Percentiles rank a stretch among this genome's conserved stretches.
These are phyloP conservation scores for Suillus americanus DNA, from an alignment of 768 basidiomycete genomes.

Conservation along the genomic window DNA sequence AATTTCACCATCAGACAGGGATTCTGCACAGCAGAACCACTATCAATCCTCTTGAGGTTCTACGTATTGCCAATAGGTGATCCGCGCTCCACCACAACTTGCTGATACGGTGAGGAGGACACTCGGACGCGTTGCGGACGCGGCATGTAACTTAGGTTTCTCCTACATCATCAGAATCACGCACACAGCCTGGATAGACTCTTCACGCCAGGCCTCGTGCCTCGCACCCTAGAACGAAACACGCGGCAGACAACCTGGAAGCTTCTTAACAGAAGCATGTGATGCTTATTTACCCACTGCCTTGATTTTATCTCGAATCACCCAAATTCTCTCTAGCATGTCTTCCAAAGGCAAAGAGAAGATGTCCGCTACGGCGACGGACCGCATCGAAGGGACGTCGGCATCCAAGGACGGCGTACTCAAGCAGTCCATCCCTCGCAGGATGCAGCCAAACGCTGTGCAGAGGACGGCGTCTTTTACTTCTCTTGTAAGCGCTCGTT, in stretches of 20 bases:
- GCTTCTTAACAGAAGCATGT: not conserved
- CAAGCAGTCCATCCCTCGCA: not conserved
- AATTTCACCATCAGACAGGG: not conserved
- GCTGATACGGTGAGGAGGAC: not conserved
- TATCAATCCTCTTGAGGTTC: not conserved
- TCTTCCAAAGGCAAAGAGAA: conserved; percentile 7
- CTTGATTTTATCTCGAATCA: conserved; percentile 1
- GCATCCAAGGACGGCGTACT: not conserved
- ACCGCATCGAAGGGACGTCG: not conserved
- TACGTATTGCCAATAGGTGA: not conserved
- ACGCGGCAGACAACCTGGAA: not conserved
- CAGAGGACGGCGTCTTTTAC: not conserved
- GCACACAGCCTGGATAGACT: not conserved
- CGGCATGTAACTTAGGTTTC: conserved; percentile 1
- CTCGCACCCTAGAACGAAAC: not conserved
- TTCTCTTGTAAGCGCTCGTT: conserved; percentile 3
- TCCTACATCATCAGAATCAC: not conserved
- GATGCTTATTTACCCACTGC: not conserved
- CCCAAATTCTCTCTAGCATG: conserved; percentile 1
- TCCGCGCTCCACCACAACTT: not conserved
- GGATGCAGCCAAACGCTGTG: not conserved
- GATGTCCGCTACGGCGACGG: not conserved
- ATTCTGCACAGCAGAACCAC: not conserved
- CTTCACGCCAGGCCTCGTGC: conserved; percentile 3
- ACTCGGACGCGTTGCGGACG: not conserved